Base-by-base conservation (phyloP, 805 yeast genomes). In the Torulaspora franciscae region DNA sequence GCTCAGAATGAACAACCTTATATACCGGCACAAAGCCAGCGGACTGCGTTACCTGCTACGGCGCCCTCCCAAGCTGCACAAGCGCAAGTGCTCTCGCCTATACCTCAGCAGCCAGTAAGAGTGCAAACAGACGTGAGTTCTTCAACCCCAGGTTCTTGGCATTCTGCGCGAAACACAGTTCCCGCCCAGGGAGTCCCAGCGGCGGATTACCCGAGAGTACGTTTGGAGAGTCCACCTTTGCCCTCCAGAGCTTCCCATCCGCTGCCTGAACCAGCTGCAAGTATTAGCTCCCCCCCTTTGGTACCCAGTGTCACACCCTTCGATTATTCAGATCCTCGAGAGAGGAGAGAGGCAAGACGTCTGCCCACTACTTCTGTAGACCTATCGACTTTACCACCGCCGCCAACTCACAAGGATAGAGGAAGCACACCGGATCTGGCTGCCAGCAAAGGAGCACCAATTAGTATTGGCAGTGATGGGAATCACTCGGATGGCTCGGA, bases 361-460 rank as follows among this genome's bases (percentile, higher is more conserved):
- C 17, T 51, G 0, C 44, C 42, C 3, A 42, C 56, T 4, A 44
- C 51, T 2, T 32, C 39, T n/a, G 39, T 51, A 1, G 65, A 57
- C 41, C 26, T 54, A 1, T 27, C 48, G 4, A 28, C 40, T 7
- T 33, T 62, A 15, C 59, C 64, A 6, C 61, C 65, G 7, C 67
- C 67, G 1, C 67, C 67, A 6, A 49, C 53, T 5, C 67, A 59
- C 43, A 55, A 48, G 17, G 61, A 55, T 42, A 59, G 59, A 30
- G 33, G 33, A 19, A 47, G 50, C 35, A 38, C 48, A 5, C 42
- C 36, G 3, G 29, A 40, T 7, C n/a, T 25, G 14, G 13, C 25
- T 13, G 15, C 26, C 19, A 4, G 8, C 13, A 13, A 9, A 29
- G 25, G 9, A n/a, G 35, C 26, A 13, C 37, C 14, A 6, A 15